These are phyloP conservation scores for Ascocoryne sarcoides DNA, from an alignment of 2,329 filamentous ascomycete genomes.

Conservation along the genomic window DNA sequence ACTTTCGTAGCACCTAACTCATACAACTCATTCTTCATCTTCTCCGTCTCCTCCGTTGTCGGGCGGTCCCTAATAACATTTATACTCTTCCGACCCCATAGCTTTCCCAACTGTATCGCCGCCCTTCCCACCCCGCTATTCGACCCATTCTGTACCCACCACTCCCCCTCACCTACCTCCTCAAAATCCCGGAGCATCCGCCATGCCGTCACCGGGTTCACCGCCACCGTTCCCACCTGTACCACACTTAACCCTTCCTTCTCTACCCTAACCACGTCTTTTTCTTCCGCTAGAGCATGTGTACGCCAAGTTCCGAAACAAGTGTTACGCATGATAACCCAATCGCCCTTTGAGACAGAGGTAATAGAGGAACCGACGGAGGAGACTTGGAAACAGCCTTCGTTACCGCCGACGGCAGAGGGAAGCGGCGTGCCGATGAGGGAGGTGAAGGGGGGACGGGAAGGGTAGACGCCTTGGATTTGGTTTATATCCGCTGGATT, in stretches of 20 bases:
- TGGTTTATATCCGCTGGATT: slow-evolving; percentile 98
- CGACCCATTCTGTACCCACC: slow-evolving; percentile 95
- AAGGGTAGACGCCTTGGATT: slow-evolving; percentile 92
- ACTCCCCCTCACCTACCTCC: slow-evolving; percentile 61
- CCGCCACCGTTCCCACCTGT: slow-evolving; percentile 79
- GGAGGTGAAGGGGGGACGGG: slow-evolving; percentile 68
- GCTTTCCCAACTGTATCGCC: slow-evolving; percentile 75
- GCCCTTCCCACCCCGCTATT: slow-evolving; percentile 89
- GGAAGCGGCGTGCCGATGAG: slow-evolving; percentile 68
- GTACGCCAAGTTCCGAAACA: slow-evolving; percentile 94
- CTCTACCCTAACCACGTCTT: slow-evolving; percentile 58
- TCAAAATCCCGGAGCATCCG: slow-evolving; percentile 81
- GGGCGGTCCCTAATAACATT: slow-evolving; percentile 75
- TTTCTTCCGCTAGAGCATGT: slow-evolving; percentile 61
- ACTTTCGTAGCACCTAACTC: slow-evolving; percentile 46
- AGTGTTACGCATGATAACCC: slow-evolving; percentile 80
- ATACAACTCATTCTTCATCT: slow-evolving; percentile 50
- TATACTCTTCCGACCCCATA: slow-evolving; percentile 86
- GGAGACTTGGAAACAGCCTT: slow-evolving; percentile 88
- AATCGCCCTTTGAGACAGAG: slow-evolving; percentile 65
- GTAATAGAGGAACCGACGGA: slow-evolving; percentile 48
- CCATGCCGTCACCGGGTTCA: slow-evolving; percentile 93
- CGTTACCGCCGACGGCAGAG: slow-evolving; percentile 76
- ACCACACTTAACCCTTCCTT: slow-evolving; percentile 60
- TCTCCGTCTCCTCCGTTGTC: slow-evolving; percentile 53